phyloP scores from a whole-genome alignment of 1,139 yeast genomes.

The Blastobotrys capitulatus region DNA sequence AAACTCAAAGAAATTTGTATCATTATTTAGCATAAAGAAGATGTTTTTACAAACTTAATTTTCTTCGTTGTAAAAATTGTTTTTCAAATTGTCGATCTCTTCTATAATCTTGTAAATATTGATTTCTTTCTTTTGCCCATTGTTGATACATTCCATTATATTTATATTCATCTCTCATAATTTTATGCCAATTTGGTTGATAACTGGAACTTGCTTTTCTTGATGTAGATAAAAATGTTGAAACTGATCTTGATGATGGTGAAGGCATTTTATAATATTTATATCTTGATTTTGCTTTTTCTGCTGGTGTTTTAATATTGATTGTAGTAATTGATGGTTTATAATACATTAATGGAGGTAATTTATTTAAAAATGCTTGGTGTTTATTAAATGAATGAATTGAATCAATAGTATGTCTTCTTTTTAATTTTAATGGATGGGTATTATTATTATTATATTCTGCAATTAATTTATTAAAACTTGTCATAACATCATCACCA shows the following conservation, averaged over 20 bases:
- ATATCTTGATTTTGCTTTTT: conserved; percentile 22
- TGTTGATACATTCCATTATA: conserved; percentile 22
- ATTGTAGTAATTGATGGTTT: conserved; percentile 8
- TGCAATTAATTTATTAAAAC: neutral
- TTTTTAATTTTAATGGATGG: neutral
- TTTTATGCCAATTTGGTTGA: conserved; percentile 28
- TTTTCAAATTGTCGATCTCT: conserved; percentile 25
- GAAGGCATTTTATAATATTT: conserved; percentile 22
- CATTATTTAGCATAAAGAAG: conserved; percentile 60
- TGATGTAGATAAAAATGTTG: neutral
- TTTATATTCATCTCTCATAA: conserved; percentile 24
- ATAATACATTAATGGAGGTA: too few species aligned
- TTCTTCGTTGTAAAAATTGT: conserved; percentile 16
- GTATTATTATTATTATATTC: too few species aligned
- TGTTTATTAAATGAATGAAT: neutral
- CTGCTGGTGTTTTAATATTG: conserved; percentile 18
- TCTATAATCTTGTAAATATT: conserved; percentile 25
- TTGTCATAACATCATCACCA: neutral
- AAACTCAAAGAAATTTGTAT: conserved; percentile 54
- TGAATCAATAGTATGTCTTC: conserved; percentile 13
- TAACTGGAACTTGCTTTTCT: conserved; percentile 13
- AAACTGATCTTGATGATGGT: conserved; percentile 21
- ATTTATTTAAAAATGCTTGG: too few species aligned
- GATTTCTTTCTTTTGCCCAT: conserved; percentile 27
- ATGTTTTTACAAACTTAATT: neutral